These are phyloP conservation scores for Cyclospora cayetanensis DNA, from an alignment of 169 alveolate species.

Conservation along the genomic window DNA sequence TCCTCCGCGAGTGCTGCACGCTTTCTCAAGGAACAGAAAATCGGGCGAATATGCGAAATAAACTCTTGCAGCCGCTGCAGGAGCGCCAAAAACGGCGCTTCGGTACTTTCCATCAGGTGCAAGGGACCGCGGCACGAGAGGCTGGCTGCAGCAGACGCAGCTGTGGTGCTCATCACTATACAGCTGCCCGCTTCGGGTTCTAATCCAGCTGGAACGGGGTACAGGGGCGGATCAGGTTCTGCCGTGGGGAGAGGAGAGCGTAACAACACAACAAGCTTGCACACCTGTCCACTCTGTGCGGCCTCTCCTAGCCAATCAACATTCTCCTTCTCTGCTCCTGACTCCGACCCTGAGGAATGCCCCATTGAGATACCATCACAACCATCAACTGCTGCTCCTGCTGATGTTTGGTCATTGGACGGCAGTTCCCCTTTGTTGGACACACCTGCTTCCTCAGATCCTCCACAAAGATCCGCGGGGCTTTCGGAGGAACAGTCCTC, in stretches of 20 bases:
- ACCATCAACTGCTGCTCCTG: not conserved
- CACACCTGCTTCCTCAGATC: not conserved
- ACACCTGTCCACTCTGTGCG: not conserved
- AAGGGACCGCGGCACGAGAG: not conserved
- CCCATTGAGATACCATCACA: too few species aligned
- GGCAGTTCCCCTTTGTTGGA: not conserved
- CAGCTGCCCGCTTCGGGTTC: not conserved
- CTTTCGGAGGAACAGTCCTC: not conserved
- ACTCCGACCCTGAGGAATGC: not conserved
- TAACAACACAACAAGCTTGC: not conserved
- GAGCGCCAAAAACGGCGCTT: not conserved
- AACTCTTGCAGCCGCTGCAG: constrained; percentile 16
- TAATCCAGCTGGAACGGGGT: not conserved
- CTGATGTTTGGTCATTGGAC: not conserved
- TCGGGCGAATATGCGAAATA: not conserved
- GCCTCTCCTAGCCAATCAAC: not conserved
- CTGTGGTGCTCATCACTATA: not conserved
- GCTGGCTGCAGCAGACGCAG: constrained; percentile 9
- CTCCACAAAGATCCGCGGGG: not conserved
- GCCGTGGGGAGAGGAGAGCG: constrained; percentile 15
- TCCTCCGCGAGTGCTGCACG: constrained; percentile 14
- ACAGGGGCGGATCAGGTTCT: not conserved
- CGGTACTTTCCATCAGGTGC: not conserved
- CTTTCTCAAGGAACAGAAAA: not conserved
- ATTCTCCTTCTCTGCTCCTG: constrained; percentile 24